A percentile compares a stretch with the other conserved stretches of the same genome.
phyloP scores from a whole-genome alignment of 1,284 basidiomycete genomes.

The Pascua sp. region DNA sequence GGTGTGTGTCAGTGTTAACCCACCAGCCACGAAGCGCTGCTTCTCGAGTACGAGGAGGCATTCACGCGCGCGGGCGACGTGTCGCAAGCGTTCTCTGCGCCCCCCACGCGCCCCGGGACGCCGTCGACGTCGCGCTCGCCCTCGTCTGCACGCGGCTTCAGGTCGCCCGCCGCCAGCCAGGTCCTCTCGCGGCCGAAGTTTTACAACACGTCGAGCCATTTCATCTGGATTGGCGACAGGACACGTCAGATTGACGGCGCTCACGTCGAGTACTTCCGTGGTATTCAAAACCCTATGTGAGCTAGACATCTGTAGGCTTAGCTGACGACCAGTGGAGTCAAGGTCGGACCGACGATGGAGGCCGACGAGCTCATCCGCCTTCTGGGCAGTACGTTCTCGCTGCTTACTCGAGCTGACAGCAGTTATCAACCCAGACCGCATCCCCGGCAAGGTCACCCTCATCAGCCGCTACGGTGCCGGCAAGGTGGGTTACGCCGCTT shows the following conservation, averaged over 20 bases:
- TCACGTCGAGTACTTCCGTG: slow-evolving; percentile 92
- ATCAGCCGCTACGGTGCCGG: slow-evolving; percentile 90
- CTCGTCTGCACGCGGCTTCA: slow-evolving; percentile 16
- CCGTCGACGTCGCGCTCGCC: slow-evolving; percentile 29
- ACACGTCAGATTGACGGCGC: slow-evolving; percentile 91
- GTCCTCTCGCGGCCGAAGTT: slow-evolving; percentile 19
- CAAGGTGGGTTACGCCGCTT: slow-evolving; percentile 56
- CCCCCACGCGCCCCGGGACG: slow-evolving; percentile 21
- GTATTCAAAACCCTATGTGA: slow-evolving; percentile 86
- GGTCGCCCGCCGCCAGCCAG: neutral
- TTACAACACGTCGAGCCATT: slow-evolving; percentile 69
- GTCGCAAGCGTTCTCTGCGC: slow-evolving; percentile 20
- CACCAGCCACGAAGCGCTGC: slow-evolving; percentile 81
- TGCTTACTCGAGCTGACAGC: neutral
- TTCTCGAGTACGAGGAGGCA: slow-evolving; percentile 90
- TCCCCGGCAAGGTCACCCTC: slow-evolving; percentile 78
- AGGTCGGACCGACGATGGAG: slow-evolving; percentile 86
- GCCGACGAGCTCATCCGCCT: slow-evolving; percentile 74
- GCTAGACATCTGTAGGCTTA: slow-evolving; percentile 2
- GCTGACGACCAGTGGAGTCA: slow-evolving; percentile 62
- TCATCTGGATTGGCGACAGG: slow-evolving; percentile 95
- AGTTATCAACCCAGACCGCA: slow-evolving; percentile 84
- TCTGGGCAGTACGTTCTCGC: slow-evolving; percentile 62
- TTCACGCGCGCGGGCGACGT: slow-evolving; percentile 62
- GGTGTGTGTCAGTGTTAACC: slow-evolving; percentile 1